Evolutionary conservation across 2,329 filamentous ascomycete species (phyloP), one percentile per base, ranked within the genome.

Genomic region (Amphichorda felina): DNA sequence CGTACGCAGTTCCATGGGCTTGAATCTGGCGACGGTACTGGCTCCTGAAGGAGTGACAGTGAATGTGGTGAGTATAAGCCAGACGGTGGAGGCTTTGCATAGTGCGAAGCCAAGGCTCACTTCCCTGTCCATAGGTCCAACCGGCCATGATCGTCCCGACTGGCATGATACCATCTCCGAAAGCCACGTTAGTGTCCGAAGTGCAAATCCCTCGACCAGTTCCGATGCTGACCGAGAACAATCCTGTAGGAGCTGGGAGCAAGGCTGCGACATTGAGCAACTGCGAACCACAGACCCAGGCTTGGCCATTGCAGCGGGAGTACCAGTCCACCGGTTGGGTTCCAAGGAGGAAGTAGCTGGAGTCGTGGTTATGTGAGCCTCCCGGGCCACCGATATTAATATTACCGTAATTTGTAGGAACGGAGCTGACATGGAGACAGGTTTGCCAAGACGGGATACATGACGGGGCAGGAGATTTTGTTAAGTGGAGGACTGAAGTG

Each of bases 61-160:
- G 38, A 80, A 81, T 40, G 75, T 79, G 42, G 72, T 56, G 53
- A 29, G 24, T 56, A 3, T 36, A 43, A 10, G 50, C n/a, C 51
- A 53, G 4, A 51, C 54, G 4, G 49, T 34, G 19, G 40, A 48
- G 11, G 45, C 4, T 24, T 24, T 10, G 21, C 10, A 24, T 24
- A 6, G 21, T 6, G 21, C 6, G 21, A 24, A 24, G 13, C 29
- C 18, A 8, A 8, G n/a, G 11, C 28, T 15, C 4, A 15, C 14
- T 6, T 30, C 5, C 9, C 28, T 15, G 5, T 18, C 3, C 10
- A 0, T 4, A 57, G 55, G n/a, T 81, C n/a, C 72, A 74, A 3
- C 76, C 76, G 1, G 76, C 75, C 3, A 79, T 81, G 73, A 79
- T 81, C 42, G 75, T 73, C 4, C 68, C 71, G 16, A 76, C 71